These are phyloP conservation scores for Penicillium frequentans DNA, from an alignment of 2,329 filamentous ascomycete species.

Conservation along the genomic window DNA sequence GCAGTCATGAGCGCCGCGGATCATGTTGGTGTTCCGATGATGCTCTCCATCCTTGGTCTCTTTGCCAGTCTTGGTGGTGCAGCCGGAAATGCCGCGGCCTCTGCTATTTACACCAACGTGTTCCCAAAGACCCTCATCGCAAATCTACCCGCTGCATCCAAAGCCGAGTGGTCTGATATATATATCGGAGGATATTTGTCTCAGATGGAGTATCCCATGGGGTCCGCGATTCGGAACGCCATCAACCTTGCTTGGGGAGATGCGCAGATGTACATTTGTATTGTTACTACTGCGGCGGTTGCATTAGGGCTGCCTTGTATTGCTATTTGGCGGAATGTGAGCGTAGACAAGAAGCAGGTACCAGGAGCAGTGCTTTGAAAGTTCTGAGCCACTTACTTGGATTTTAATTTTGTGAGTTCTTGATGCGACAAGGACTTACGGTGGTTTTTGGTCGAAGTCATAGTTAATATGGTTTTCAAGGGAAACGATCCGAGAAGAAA, in stretches of 20 bases:
- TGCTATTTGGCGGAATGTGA: not conserved
- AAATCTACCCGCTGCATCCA: slow-evolving; percentile 7
- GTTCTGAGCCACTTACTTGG: no score
- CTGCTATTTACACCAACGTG: slow-evolving; percentile 21
- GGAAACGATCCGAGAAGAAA: no score
- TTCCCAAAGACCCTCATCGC: slow-evolving; percentile 10
- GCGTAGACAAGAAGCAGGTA: not conserved
- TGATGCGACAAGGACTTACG: no score
- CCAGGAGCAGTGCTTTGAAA: not conserved
- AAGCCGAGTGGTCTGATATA: slow-evolving; percentile 1
- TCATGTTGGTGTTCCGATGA: slow-evolving; percentile 18
- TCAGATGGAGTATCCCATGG: slow-evolving; percentile 3
- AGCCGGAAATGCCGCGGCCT: slow-evolving; percentile 18
- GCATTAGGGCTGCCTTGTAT: not conserved
- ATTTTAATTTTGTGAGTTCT: no score
- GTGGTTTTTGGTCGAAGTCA: no score
- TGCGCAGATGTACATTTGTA: slow-evolving; percentile 6
- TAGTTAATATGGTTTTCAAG: no score
- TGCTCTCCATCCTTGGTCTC: slow-evolving; percentile 14
- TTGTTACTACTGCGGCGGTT: not conserved
- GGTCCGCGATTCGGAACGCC: not conserved
- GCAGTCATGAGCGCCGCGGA: slow-evolving; percentile 17
- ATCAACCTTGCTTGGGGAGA: slow-evolving; percentile 9
- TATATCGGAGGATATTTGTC: slow-evolving; percentile 2
- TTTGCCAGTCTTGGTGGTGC: slow-evolving; percentile 15